Evolutionary conservation across 768 basidiomycete species (phyloP).

Genomic region (Gymnopilus dilepis): DNA sequence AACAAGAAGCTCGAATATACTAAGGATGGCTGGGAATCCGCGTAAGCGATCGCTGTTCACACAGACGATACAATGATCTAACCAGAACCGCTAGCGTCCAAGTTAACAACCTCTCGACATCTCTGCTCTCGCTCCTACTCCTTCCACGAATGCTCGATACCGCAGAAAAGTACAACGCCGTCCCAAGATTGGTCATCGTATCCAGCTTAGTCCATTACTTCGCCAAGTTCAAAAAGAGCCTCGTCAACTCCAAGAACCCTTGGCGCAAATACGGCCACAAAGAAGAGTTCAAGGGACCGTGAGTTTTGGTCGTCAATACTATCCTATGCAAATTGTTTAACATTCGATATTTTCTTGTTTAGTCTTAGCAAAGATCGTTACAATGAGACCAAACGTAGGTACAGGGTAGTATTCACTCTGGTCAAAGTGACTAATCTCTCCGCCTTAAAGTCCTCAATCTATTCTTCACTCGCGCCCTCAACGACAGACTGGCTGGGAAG

Average conservation of each 20-base stretch:
- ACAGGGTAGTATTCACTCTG: neutral
- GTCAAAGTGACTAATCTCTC: neutral
- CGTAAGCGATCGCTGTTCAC: slow-evolving; percentile 29
- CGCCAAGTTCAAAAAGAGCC: slow-evolving; percentile 28
- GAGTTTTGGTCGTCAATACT: neutral
- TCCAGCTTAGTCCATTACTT: slow-evolving; percentile 48
- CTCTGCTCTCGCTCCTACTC: slow-evolving; percentile 45
- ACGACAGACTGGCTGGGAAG: slow-evolving; percentile 32
- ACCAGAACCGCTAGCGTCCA: slow-evolving; percentile 42
- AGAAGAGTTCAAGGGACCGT: slow-evolving; percentile 34
- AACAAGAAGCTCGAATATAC: slow-evolving; percentile 25
- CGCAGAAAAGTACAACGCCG: slow-evolving; percentile 31
- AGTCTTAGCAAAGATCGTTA: slow-evolving; percentile 13
- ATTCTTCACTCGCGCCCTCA: slow-evolving; percentile 44
- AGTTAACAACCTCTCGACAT: slow-evolving; percentile 49
- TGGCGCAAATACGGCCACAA: slow-evolving; percentile 37
- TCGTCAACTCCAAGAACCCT: slow-evolving; percentile 33
- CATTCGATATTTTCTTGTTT: too few species aligned
- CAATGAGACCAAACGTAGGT: slow-evolving; percentile 19
- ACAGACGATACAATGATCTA: neutral
- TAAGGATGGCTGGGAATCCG: slow-evolving; percentile 45
- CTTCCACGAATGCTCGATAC: slow-evolving; percentile 49
- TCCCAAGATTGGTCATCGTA: slow-evolving; percentile 47
- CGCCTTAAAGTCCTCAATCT: slow-evolving; percentile 42
- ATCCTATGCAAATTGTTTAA: neutral